Percentiles rank a stretch among this genome's conserved stretches.
Conservation (phyloP, 441 rosid species). For the Pelargonium australe region DNA sequence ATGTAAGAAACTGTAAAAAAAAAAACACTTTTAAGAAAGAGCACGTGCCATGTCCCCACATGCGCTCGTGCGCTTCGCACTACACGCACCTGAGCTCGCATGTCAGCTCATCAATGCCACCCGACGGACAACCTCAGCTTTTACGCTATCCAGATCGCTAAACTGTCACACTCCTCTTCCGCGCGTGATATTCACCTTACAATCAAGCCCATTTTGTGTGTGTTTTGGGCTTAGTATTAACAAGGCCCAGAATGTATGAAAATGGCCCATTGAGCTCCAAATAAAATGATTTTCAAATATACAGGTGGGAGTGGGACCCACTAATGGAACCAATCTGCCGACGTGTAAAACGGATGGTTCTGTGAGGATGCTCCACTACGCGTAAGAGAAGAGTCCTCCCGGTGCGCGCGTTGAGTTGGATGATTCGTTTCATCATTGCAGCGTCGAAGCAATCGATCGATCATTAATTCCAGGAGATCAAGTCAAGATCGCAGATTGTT, state of each 20-base stretch:
- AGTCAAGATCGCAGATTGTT: neutral
- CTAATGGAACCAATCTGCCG: neutral
- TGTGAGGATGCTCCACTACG: neutral
- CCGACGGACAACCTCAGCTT: neutral
- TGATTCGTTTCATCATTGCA: no score
- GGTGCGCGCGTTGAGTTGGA: neutral
- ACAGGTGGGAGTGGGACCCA: neutral
- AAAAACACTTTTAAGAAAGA: neutral
- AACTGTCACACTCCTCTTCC: neutral
- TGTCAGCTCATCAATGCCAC: no score
- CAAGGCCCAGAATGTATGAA: no score
- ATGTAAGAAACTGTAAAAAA: neutral
- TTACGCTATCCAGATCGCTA: neutral
- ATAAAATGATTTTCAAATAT: neutral
- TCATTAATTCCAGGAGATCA: neutral
- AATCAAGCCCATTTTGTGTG: no score
- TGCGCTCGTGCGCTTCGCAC: conserved; percentile 34
- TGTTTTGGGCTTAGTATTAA: no score
- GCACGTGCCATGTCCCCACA: conserved; percentile 12
- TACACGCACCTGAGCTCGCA: neutral
- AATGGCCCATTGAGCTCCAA: neutral
- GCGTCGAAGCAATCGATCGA: neutral
- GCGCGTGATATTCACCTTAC: neutral
- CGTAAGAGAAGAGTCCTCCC: conserved; percentile 7
- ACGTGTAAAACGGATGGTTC: conserved; percentile 6